A percentile compares a stretch with the other conserved stretches of the same genome.
These are phyloP conservation scores for Fusarium pseudoanthophilum DNA, from an alignment of 2,329 filamentous ascomycete species.

Conservation along the genomic window DNA sequence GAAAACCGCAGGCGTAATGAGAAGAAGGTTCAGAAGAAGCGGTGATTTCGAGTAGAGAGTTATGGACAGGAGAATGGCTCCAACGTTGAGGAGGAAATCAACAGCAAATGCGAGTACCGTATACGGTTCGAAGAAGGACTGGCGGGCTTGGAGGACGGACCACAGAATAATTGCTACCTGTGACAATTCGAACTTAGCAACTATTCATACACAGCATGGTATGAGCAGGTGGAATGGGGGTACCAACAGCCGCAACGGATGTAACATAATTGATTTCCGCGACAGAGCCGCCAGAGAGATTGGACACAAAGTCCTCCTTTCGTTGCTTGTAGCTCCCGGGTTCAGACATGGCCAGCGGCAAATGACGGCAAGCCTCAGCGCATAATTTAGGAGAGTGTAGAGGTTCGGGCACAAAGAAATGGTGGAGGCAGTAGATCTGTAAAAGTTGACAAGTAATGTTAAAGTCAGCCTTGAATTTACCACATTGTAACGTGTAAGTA, in stretches of 20 bases:
- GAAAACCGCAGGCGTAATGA: slow-evolving; percentile 76
- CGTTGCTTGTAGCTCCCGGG: slow-evolving; percentile 80
- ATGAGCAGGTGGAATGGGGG: not conserved
- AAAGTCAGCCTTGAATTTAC: slow-evolving; percentile 37
- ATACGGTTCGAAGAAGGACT: slow-evolving; percentile 85
- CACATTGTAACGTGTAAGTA: not conserved
- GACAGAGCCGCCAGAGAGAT: slow-evolving; percentile 84
- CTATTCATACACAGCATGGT: not conserved
- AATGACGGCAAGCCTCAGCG: slow-evolving; percentile 10
- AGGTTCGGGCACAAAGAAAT: slow-evolving; percentile 3
- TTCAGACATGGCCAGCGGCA: slow-evolving; percentile 49
- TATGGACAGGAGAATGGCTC: slow-evolving; percentile 82
- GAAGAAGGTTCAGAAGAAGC: slow-evolving; percentile 76
- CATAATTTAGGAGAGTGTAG: slow-evolving; percentile 19
- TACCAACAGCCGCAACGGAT: slow-evolving; percentile 80
- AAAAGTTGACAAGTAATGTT: slow-evolving; percentile 27
- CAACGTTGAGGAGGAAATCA: slow-evolving; percentile 90
- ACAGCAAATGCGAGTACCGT: slow-evolving; percentile 72
- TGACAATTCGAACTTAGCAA: slow-evolving; percentile 26
- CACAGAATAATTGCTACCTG: slow-evolving; percentile 87
- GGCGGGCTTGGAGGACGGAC: slow-evolving; percentile 86
- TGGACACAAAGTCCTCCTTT: slow-evolving; percentile 96
- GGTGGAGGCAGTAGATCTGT: slow-evolving; percentile 36
- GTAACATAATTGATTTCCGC: slow-evolving; percentile 89
- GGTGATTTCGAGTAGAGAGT: slow-evolving; percentile 85